Evolutionary conservation across 2,329 filamentous ascomycete genomes (phyloP), one percentile per base, ranked within the genome.

Genomic region (Microdochium bolleyi): DNA sequence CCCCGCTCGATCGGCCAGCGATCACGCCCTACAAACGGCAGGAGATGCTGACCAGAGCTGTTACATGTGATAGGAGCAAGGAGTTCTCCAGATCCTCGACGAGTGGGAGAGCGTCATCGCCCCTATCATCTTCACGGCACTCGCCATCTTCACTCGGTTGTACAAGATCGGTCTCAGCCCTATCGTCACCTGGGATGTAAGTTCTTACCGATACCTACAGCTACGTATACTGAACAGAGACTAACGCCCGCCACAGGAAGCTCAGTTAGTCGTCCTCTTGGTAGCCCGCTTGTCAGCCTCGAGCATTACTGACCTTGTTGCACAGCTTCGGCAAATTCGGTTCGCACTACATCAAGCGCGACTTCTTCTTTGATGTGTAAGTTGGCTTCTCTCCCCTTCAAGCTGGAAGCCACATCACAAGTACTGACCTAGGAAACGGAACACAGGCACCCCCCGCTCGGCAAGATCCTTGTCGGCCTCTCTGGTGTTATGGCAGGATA

Each of bases 271-370:
- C 48, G 25, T 54, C 53, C 52, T 51, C 25, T 49, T 49, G 51
- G 19, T 3, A 30, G 51, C 48, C 27, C 48, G 37, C 32, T 49
- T 44, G 51, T 46, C 49, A 53, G 49, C 56, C 60, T 56, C 62
- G 27, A 30, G 27, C 27, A 30, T 30, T 11, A 30, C 27, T 30
- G 27, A 30, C 46, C 48, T 53, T 50, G 55, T 54, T 50, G 60
- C 54, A 52, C 63, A 90, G 87, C 71, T 95, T 95, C 70, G 89
- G 89, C 68, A 99, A 99, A 76, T 99, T 99, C 71, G 94, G 94
- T 58, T 97, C 92, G 63, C 92, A 99, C 74, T 99, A 99, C 72
- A 85, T 99, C 67, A 96, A 99, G 72, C 89, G 92, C 70, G 94
- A 99, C 73, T 96, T 97, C 78, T 99, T 99, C 80, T 99, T 99